Evolutionary conservation across 139 green algal species (phyloP).

Genomic region (Gonium pectorale): DNA sequence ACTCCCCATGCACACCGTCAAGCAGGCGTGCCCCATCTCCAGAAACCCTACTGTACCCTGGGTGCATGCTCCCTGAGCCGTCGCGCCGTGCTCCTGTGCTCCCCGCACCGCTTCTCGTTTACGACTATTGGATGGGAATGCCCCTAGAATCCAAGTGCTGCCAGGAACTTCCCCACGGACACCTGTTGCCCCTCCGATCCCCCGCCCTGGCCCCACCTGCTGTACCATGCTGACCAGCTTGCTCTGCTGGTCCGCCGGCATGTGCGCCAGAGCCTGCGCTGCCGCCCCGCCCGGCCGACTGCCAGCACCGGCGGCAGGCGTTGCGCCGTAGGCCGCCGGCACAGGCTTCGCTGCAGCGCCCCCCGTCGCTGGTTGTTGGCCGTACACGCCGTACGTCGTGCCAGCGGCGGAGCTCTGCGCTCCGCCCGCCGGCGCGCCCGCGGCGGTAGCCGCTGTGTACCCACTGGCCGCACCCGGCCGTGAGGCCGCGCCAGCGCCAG

Average conservation of each 20-base stretch:
- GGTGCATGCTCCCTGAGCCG: too few relatives aligned
- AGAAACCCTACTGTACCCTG: too few relatives aligned
- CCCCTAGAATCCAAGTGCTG: too few relatives aligned
- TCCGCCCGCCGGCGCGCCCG: too few relatives aligned
- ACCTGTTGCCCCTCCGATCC: too few relatives aligned
- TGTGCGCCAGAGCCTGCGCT: constrained; percentile 35
- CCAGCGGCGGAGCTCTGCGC: not conserved
- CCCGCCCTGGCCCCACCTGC: not conserved
- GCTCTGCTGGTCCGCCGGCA: constrained; percentile 41
- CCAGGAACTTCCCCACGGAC: too few relatives aligned
- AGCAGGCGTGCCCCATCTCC: too few relatives aligned
- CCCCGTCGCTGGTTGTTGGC: not conserved
- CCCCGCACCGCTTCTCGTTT: too few relatives aligned
- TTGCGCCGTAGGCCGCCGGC: not conserved
- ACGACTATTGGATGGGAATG: too few relatives aligned
- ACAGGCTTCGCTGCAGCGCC: not conserved
- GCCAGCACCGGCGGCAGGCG: not conserved
- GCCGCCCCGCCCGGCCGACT: constrained; percentile 3
- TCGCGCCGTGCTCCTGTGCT: too few relatives aligned
- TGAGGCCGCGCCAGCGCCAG: not conserved
- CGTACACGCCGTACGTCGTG: not conserved
- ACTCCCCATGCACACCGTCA: too few relatives aligned
- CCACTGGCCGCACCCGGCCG: not conserved
- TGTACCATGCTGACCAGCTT: constrained; percentile 43
- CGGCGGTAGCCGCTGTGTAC: too few relatives aligned